Conservation (phyloP, 345 rosid genomes). For the Durio zibethinus region DNA sequence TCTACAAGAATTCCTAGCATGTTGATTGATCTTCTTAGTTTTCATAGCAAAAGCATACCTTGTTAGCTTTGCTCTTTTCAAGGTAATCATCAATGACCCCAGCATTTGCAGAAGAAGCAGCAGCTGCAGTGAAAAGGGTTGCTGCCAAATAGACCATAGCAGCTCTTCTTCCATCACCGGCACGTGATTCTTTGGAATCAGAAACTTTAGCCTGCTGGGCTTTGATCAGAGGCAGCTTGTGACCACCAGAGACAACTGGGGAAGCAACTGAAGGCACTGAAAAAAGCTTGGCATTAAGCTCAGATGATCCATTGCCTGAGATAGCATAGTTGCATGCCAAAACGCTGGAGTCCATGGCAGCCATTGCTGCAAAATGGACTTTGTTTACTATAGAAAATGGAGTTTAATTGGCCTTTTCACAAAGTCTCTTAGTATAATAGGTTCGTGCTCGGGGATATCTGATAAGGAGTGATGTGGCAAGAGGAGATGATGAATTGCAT, state of each 20-base stretch:
- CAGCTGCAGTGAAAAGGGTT: constrained; percentile 60
- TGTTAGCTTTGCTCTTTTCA: constrained; percentile 92
- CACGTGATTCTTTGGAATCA: constrained; percentile 31
- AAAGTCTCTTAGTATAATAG: not conserved
- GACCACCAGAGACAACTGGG: constrained; percentile 33
- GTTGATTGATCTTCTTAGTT: not conserved
- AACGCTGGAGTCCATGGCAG: constrained; percentile 80
- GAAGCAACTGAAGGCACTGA: constrained; percentile 36
- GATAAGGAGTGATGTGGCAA: constrained; percentile 41
- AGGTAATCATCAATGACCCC: constrained; percentile 88
- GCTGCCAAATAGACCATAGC: constrained; percentile 70
- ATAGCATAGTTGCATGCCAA: constrained; percentile 75
- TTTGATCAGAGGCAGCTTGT: constrained; percentile 59
- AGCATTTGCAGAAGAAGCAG: constrained; percentile 67
- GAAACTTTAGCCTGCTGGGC: constrained; percentile 36
- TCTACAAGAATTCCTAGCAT: not conserved
- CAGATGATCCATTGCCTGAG: constrained; percentile 59
- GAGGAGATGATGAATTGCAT: constrained; percentile 43
- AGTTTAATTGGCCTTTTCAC: not conserved
- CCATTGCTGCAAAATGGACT: constrained; percentile 36
- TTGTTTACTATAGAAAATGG: not conserved
- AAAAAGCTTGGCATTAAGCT: constrained; percentile 56
- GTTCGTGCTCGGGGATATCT: constrained; percentile 20
- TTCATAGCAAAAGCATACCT: constrained; percentile 48
- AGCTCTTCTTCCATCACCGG: constrained; percentile 61